phyloP scores from a whole-genome alignment of 2,329 filamentous ascomycete genomes.

The Fusarium incarnatum region DNA sequence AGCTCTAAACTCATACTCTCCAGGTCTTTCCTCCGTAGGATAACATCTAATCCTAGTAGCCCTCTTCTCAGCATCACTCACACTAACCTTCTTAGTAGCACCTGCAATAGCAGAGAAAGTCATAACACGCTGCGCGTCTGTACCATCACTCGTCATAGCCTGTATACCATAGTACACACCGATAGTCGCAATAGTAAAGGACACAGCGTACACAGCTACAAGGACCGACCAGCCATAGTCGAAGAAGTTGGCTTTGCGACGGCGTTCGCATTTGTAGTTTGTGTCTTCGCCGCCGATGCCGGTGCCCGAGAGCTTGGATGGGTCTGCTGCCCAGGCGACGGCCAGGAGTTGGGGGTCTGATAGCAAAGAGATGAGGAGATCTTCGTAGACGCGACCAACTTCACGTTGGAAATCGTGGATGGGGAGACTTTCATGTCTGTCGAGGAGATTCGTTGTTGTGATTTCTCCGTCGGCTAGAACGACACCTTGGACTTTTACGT shows the following conservation, averaged over 20 bases:
- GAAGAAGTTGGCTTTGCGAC: constrained; percentile 27
- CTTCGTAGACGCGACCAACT: constrained; percentile 23
- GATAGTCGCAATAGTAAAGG: constrained; percentile 18
- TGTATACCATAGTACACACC: constrained; percentile 32
- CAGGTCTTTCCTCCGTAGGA: constrained; percentile 12
- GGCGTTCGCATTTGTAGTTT: constrained; percentile 19
- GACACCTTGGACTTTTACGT: constrained; percentile 1
- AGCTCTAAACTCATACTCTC: constrained; percentile 32
- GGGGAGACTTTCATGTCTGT: constrained; percentile 22
- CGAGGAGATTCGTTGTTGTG: constrained; percentile 25
- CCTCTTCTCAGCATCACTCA: constrained; percentile 19
- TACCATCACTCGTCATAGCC: constrained; percentile 30
- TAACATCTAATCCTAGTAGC: constrained; percentile 30
- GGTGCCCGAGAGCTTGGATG: constrained; percentile 22
- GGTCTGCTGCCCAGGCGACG: constrained; percentile 37
- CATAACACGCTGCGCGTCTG: constrained; percentile 25
- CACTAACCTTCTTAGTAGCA: constrained; percentile 30
- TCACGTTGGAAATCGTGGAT: constrained; percentile 12
- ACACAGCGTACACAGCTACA: constrained; percentile 16
- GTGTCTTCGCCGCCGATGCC: constrained; percentile 2
- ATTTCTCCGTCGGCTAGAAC: constrained; percentile 1
- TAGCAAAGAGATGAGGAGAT: constrained; percentile 34
- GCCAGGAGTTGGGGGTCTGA: constrained; percentile 37
- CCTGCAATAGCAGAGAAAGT: constrained; percentile 34
- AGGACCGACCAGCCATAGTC: constrained; percentile 27